phyloP scores from a whole-genome alignment of 192 early-diverging fungal genomes.

The Blastocladiella britannica region DNA sequence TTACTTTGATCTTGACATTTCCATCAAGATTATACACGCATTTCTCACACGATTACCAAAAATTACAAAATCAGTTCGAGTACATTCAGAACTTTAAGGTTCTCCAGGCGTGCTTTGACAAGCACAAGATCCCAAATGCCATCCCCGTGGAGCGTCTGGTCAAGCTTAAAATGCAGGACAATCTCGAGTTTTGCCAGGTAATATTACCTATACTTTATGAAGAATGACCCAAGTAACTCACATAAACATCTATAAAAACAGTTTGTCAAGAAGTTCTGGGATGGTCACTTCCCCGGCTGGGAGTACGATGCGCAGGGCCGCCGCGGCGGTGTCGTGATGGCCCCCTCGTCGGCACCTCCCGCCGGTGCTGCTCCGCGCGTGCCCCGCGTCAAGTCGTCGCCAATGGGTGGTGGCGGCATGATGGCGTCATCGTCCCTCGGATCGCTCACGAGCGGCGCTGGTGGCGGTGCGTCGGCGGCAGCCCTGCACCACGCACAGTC shows the following conservation, averaged over 20 bases:
- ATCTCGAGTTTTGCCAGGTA: slow-evolving; percentile 58
- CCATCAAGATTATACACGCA: no score
- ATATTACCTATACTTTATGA: no score
- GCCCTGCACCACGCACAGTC: neutral
- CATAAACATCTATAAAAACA: no score
- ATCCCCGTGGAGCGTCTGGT: slow-evolving; percentile 75
- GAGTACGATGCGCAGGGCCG: neutral
- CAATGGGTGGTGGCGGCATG: no score
- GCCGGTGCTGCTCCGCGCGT: neutral
- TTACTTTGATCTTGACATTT: no score
- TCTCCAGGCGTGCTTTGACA: neutral
- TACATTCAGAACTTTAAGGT: slow-evolving; percentile 1
- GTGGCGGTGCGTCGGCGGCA: neutral
- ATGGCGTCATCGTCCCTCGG: no score
- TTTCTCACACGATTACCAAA: no score
- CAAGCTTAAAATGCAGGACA: slow-evolving; percentile 97
- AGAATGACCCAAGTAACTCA: no score
- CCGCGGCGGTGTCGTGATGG: neutral
- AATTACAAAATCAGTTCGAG: neutral
- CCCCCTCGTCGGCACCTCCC: neutral
- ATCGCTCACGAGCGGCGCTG: neutral
- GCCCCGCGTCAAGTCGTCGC: neutral
- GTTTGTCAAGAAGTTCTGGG: slow-evolving; percentile 1
- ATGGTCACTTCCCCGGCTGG: neutral
- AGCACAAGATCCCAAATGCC: neutral